Percentiles rank a stretch among this genome's conserved stretches.
Conservation (phyloP, 306 rosid genomes). For the Cicer chorassanicum region DNA sequence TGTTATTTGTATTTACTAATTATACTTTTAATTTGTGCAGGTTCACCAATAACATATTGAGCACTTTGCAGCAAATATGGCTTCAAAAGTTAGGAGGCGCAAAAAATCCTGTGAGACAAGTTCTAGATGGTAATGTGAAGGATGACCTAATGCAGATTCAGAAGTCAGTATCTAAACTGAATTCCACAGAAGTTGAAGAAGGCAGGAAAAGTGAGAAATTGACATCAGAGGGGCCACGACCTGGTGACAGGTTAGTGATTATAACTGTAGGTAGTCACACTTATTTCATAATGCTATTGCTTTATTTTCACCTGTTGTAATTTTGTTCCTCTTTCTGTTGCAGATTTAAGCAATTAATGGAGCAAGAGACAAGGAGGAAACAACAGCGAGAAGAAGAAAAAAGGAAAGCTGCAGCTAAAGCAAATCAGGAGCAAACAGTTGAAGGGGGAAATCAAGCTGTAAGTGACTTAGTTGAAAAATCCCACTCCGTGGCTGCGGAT, state of each 20-base stretch:
- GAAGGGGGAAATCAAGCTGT: conserved; percentile 51
- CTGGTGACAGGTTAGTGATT: conserved; percentile 81
- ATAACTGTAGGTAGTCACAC: conserved; percentile 20
- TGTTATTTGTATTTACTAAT: conserved; percentile 40
- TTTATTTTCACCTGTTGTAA: conserved; percentile 28
- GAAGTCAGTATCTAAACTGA: conserved; percentile 57
- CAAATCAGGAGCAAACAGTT: conserved; percentile 47
- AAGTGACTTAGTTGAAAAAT: conserved; percentile 46
- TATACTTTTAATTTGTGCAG: conserved; percentile 52
- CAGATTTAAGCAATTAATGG: conserved; percentile 86
- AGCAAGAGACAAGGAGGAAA: conserved; percentile 76
- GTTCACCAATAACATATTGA: conserved; percentile 92
- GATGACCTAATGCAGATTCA: conserved; percentile 57
- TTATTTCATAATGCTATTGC: conserved; percentile 4
- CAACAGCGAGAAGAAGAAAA: conserved; percentile 78
- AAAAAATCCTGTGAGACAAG: conserved; percentile 57
- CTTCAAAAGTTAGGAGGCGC: conserved; percentile 97
- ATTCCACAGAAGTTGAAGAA: conserved; percentile 49
- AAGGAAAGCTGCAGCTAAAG: conserved; percentile 60
- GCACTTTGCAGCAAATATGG: conserved; percentile 96
- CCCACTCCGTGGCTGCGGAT: conserved; percentile 45
- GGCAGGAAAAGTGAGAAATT: conserved; percentile 56
- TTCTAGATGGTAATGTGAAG: conserved; percentile 51
- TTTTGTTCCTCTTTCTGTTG: conserved; percentile 28
- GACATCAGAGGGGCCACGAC: conserved; percentile 59